Evolutionary conservation across 805 yeast genomes (phyloP), one percentile per base, ranked within the genome.

Genomic region (Candida namnaoensis): DNA sequence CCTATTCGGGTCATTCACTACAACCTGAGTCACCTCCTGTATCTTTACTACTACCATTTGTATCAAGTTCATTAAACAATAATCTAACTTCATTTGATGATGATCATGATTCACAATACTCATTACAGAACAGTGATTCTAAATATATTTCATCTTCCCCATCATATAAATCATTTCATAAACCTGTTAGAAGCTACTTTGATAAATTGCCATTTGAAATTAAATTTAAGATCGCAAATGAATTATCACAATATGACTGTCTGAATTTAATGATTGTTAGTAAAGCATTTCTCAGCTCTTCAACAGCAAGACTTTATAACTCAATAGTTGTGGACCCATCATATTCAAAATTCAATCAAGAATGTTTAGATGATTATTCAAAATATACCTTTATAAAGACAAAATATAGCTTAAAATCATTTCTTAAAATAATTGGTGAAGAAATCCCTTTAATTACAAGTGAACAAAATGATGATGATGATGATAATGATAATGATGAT

Each of bases 191-290:
- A 19, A 19, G 19, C 19, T 19, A 19, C 10, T 43, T 65, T 5
- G 64, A 60, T 25, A 51, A 41, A 38, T 56, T 70, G 1, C 74
- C 76, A 2, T 51, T 54, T 26, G 76, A 69, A 44, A 45, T 69
- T 12, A 51, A 64, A 8, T 38, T 54, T 24, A 39, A 44, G 30
- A 60, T 70, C 6, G 56, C 66, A n/a, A 52, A 59, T 28, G 45
- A 55, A 11, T 47, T 69, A 24, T 50, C 66, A 4, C 76, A 70
- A 47, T 57, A 60, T 40, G 74, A 68, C 42, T 53, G 65, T 27
- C 41, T 66, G 5, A 60, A 45, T 38, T 44, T 71, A 15, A 44
- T 69, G 40, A 44, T 50, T 7, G 60, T 58, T 2, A 61, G 54
- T 42, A 58, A 45, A 32, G 39, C 56, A 4, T 53, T 68, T 47